Evolutionary conservation across 257 asterid species (phyloP).

Genomic region (Capsicum pubescens): DNA sequence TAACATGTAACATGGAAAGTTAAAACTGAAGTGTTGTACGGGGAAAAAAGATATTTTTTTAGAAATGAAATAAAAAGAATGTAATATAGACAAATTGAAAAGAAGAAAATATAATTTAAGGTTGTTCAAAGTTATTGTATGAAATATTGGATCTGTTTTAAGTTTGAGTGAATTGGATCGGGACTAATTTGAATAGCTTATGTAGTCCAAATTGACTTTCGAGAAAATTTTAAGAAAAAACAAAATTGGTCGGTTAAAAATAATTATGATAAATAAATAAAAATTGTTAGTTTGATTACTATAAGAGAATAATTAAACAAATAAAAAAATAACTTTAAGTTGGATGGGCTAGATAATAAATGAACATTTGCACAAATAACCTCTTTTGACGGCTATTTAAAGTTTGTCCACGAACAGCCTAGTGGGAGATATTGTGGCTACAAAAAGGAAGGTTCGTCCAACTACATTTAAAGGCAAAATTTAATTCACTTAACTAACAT

Average conservation of each 20-base stretch:
- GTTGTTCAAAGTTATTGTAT: neutral
- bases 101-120: neutral
- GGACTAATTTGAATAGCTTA: neutral
- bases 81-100: neutral
- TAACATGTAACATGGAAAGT: too few relatives aligned
- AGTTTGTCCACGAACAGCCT: neutral
- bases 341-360: neutral
- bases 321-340: neutral
- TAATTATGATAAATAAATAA: neutral
- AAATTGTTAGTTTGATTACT: too few relatives aligned
- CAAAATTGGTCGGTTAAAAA: neutral
- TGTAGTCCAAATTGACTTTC: neutral
- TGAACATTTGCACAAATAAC: neutral
- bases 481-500: neutral
- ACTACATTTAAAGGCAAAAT: conserved; percentile 8
- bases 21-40: too few relatives aligned
- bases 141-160: neutral
- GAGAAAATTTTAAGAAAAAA: neutral
- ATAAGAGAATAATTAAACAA: neutral
- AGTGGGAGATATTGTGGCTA: neutral
- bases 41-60: too few relatives aligned
- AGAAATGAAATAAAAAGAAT: too few relatives aligned
- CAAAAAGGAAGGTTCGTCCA: neutral
- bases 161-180: neutral
- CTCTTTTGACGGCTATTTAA: neutral